These are phyloP conservation scores for Paramyrothecium roridum DNA, from an alignment of 2,329 filamentous ascomycete species.

Conservation along the genomic window DNA sequence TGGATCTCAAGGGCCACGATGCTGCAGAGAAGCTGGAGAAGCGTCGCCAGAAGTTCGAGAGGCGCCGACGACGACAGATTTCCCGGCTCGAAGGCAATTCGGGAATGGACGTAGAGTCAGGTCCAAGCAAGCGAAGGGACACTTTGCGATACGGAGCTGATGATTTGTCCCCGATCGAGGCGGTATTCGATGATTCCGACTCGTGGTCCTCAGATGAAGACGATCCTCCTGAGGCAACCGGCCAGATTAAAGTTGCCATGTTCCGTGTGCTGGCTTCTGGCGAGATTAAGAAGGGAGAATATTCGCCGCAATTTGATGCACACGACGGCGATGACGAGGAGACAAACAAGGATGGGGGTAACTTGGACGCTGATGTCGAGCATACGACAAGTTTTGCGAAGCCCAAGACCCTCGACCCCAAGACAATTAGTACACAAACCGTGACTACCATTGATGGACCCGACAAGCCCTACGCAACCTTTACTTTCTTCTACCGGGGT, in stretches of 20 bases:
- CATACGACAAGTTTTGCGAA: conserved; percentile 98
- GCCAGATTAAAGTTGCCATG: conserved; percentile 97
- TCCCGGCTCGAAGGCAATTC: conserved; percentile 32
- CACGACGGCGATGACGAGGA: conserved; percentile 88
- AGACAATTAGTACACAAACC: conserved; percentile 97
- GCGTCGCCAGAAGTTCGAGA: conserved; percentile 76
- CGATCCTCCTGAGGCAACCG: conserved; percentile 87
- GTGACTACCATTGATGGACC: conserved; percentile 97
- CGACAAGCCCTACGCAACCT: conserved; percentile 92
- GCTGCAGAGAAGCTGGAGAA: conserved; percentile 87
- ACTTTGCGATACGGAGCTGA: conserved; percentile 81
- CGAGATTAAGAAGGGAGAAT: conserved; percentile 97
- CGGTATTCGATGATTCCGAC: conserved; percentile 64
- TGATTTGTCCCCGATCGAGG: conserved; percentile 70
- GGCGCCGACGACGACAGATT: conserved; percentile 63
- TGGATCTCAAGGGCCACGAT: conserved; percentile 92
- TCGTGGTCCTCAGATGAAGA: conserved; percentile 79
- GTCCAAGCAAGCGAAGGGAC: conserved; percentile 41
- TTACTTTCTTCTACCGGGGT: conserved; percentile 97
- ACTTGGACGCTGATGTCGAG: conserved; percentile 79
- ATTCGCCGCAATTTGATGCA: conserved; percentile 95
- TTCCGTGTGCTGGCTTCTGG: conserved; percentile 93
- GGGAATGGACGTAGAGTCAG: conserved; percentile 31
- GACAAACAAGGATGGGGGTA: conserved; percentile 50
- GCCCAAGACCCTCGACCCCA: conserved; percentile 91